These are phyloP conservation scores for Penicillium sp. DNA, from an alignment of 2,329 filamentous ascomycete genomes.

Conservation along the genomic window DNA sequence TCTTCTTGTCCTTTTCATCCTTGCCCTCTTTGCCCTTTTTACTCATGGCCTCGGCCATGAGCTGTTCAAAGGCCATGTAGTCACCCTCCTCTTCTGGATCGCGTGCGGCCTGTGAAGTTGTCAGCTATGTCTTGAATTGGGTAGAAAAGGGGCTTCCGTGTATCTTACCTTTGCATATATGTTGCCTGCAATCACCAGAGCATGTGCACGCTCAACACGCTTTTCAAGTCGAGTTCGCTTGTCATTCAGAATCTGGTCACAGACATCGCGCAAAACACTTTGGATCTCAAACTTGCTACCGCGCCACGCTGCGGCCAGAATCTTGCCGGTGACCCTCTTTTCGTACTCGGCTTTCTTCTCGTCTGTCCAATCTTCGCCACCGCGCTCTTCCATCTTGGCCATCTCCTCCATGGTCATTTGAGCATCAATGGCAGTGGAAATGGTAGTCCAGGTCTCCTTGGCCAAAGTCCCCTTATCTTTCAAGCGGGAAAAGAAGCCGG, in stretches of 20 bases:
- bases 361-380: constrained; percentile 97
- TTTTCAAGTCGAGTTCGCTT: constrained; percentile 80
- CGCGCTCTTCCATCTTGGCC: constrained; percentile 91
- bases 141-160: background rate
- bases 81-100: constrained; percentile 96
- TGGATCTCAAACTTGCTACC: constrained; percentile 98
- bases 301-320: constrained; percentile 92
- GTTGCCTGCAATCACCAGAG: constrained; percentile 83
- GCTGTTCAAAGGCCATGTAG: constrained; percentile 97
- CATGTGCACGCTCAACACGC: constrained; percentile 86
- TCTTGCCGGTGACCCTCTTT: constrained; percentile 94
- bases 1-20: constrained; percentile 71
- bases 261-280: constrained; percentile 90
- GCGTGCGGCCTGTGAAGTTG: constrained; percentile 68
- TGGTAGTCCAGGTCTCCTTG: constrained; percentile 98
- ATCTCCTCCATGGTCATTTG: constrained; percentile 99
- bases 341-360: constrained; percentile 96
- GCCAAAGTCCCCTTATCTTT: constrained; percentile 96
- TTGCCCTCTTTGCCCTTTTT: constrained; percentile 89
- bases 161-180: constrained; percentile 77
- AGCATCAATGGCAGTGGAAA: constrained; percentile 91
- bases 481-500: constrained; percentile 88
- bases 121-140: constrained; percentile 13
- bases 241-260: constrained; percentile 80
- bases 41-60: constrained; percentile 92